Conservation (phyloP, 2,329 filamentous ascomycete genomes). For the Aspergillus cejpii region DNA sequence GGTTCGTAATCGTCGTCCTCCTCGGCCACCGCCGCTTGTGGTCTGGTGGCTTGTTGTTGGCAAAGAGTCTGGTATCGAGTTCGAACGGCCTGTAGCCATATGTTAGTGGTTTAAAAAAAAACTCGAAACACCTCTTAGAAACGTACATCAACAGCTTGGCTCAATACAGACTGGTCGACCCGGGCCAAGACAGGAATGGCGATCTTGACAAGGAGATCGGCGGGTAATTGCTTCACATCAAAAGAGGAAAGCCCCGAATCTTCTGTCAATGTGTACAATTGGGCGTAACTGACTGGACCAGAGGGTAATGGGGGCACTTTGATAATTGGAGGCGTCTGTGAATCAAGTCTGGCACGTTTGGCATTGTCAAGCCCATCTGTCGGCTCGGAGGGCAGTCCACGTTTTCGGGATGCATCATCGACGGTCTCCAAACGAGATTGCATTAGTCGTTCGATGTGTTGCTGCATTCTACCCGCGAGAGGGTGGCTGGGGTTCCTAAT, state of each 20-base stretch:
- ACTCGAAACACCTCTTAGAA: not conserved
- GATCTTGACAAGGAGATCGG: constrained; percentile 70
- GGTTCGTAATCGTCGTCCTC: constrained; percentile 91
- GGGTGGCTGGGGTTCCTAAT: constrained; percentile 72
- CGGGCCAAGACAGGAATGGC: constrained; percentile 69
- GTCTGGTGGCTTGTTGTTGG: constrained; percentile 33
- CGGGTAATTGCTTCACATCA: constrained; percentile 72
- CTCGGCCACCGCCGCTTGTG: constrained; percentile 23
- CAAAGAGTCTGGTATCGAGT: constrained; percentile 34
- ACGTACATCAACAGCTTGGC: constrained; percentile 64
- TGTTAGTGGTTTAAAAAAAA: constrained; percentile 5
- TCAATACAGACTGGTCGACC: constrained; percentile 62
- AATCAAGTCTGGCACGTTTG: constrained; percentile 71
- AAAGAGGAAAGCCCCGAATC: constrained; percentile 70
- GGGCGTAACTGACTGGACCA: constrained; percentile 69
- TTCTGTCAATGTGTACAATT: constrained; percentile 77
- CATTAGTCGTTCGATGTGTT: constrained; percentile 76
- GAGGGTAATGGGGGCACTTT: constrained; percentile 65
- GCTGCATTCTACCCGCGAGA: constrained; percentile 69
- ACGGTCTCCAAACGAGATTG: constrained; percentile 71
- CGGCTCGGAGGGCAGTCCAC: constrained; percentile 63
- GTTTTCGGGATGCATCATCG: constrained; percentile 70
- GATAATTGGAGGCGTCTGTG: constrained; percentile 42
- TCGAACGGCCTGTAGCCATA: constrained; percentile 31
- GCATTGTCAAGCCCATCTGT: constrained; percentile 64